Percentiles rank a stretch among this genome's conserved stretches.
Evolutionary conservation across 306 rosid species (phyloP).

Genomic region (Prunus mume): DNA sequence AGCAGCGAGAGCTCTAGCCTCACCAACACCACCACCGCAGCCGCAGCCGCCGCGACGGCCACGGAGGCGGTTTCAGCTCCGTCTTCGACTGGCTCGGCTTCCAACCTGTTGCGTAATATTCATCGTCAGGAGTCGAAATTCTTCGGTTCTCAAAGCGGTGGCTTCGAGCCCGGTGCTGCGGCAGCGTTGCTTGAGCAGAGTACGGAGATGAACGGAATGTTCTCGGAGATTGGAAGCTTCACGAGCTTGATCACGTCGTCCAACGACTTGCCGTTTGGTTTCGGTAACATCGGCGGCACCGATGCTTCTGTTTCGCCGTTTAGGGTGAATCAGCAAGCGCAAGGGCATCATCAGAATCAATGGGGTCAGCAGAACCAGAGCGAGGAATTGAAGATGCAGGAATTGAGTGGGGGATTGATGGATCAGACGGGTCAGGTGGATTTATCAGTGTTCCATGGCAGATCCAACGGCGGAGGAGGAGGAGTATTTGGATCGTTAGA

Average conservation of each 20-base stretch:
- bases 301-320: slow-evolving; percentile 57
- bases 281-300: slow-evolving; percentile 24
- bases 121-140: slow-evolving; percentile 38
- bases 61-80: slow-evolving; percentile 54
- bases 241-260: slow-evolving; percentile 60
- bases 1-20: slow-evolving; percentile 94
- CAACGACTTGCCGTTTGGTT: slow-evolving; percentile 51
- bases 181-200: slow-evolving; percentile 25
- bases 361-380: slow-evolving; percentile 50
- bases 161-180: slow-evolving; percentile 20
- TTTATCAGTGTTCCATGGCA: slow-evolving; percentile 43
- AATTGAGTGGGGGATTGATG: slow-evolving; percentile 39
- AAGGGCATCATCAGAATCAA: slow-evolving; percentile 20
- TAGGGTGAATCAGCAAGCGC: slow-evolving; percentile 22
- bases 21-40: slow-evolving; percentile 41
- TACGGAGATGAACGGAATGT: slow-evolving; percentile 37
- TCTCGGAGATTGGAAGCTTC: slow-evolving; percentile 77
- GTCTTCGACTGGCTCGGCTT: slow-evolving; percentile 28
- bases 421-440: slow-evolving; percentile 56
- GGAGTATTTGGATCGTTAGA: slow-evolving; percentile 71
- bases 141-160: slow-evolving; percentile 19
- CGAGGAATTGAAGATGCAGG: slow-evolving; percentile 52
- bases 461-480: slow-evolving; percentile 35
- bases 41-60: slow-evolving; percentile 10
- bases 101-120: slow-evolving; percentile 23